Evolutionary conservation across 179 eudicot species (phyloP).

Genomic region (Actinidia arguta): DNA sequence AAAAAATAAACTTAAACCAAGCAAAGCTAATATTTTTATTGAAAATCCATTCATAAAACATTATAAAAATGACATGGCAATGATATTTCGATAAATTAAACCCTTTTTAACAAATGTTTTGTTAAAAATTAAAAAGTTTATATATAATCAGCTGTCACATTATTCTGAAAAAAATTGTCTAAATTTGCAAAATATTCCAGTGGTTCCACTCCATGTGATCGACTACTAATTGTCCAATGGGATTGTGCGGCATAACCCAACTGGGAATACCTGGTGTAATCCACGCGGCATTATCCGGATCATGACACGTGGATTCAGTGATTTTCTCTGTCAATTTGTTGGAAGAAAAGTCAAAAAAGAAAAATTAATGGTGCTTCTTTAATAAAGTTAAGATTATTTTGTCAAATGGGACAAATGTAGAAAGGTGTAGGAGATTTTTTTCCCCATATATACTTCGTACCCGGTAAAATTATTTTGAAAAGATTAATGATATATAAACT

Average conservation of each 20-base stretch:
- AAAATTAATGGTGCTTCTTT: neutral
- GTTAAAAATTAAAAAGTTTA: no score
- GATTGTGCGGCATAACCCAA: neutral
- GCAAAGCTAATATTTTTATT: no score
- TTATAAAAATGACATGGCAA: no score
- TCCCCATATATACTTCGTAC: no score
- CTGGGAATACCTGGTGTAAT: neutral
- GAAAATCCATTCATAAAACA: no score
- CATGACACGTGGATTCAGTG: slow-evolving; percentile 3
- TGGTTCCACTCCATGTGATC: slow-evolving; percentile 14
- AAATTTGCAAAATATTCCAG: neutral
- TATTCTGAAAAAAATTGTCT: neutral
- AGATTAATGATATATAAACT: no score
- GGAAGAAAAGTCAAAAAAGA: slow-evolving; percentile 1
- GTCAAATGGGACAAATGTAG: neutral
- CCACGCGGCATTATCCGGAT: neutral
- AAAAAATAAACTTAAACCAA: no score
- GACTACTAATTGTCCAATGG: neutral
- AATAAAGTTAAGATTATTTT: neutral
- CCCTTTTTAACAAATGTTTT: no score
- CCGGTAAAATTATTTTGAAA: no score
- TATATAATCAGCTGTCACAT: no score
- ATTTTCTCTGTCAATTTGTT: neutral
- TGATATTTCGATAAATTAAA: no score
- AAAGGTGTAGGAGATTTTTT: neutral